Evolutionary conservation across 1,284 basidiomycete genomes (phyloP).

Genomic region (Cutaneotrichosporon mucoides): DNA sequence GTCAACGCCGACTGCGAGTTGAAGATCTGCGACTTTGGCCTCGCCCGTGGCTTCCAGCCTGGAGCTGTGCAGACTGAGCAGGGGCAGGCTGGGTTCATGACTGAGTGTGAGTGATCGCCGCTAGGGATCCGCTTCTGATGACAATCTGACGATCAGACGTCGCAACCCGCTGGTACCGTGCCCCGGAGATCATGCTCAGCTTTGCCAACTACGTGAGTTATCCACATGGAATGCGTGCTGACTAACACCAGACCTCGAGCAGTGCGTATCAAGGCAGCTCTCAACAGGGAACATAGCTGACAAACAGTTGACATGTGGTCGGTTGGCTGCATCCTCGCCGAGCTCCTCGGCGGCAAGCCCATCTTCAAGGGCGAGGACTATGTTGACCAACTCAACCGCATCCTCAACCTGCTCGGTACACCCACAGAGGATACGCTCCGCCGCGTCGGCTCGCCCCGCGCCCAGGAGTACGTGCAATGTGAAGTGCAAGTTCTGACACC

Average conservation of each 20-base stretch:
- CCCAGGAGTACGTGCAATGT: constrained; percentile 51
- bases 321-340: constrained; percentile 95
- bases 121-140: too few species aligned
- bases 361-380: constrained; percentile 99
- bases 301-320: constrained; percentile 92
- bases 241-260: constrained; percentile 49
- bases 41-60: constrained; percentile 87
- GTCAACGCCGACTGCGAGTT: constrained; percentile 98
- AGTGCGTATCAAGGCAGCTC: constrained; percentile 46
- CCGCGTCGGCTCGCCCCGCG: constrained; percentile 85
- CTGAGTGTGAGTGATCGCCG: constrained; percentile 63
- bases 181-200: constrained; percentile 94
- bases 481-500: background rate
- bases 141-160: constrained; percentile 52
- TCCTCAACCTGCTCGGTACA: constrained; percentile 94
- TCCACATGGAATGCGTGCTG: background rate
- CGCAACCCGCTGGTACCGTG: constrained; percentile 92
- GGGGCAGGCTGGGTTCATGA: constrained; percentile 94
- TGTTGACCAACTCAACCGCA: constrained; percentile 98
- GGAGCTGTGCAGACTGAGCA: constrained; percentile 62
- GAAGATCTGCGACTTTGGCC: constrained; percentile 98
- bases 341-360: constrained; percentile 91
- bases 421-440: constrained; percentile 94
- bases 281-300: constrained; percentile 43
- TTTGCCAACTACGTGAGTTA: constrained; percentile 72